Evolutionary conservation across 2,329 filamentous ascomycete species (phyloP).

Genomic region (Colletotrichum tropicale): DNA sequence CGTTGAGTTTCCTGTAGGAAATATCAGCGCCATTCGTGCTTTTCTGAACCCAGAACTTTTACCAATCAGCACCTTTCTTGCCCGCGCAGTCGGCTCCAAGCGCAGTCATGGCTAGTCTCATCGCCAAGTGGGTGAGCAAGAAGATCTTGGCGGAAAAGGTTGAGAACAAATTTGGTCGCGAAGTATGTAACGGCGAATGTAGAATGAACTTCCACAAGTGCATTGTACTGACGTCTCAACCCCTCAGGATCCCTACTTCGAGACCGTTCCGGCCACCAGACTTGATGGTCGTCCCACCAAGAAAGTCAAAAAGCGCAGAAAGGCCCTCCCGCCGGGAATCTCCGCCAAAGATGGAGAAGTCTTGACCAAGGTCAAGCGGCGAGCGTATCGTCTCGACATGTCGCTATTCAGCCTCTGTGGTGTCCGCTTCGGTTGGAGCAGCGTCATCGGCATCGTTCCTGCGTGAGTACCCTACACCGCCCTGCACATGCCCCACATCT

Average conservation of each 20-base stretch:
- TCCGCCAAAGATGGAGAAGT: slow-evolving; percentile 82
- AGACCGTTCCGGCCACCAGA: slow-evolving; percentile 77
- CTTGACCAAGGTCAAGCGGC: slow-evolving; percentile 83
- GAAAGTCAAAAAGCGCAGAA: slow-evolving; percentile 84
- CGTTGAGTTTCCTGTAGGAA: neutral
- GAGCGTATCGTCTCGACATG: slow-evolving; percentile 87
- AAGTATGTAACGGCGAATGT: slow-evolving; percentile 37
- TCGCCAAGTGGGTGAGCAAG: slow-evolving; percentile 60
- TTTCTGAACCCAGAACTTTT: neutral
- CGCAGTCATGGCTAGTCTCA: slow-evolving; percentile 52
- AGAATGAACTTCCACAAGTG: neutral
- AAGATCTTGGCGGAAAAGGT: slow-evolving; percentile 62
- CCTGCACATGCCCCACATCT: neutral
- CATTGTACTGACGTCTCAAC: slow-evolving; percentile 14
- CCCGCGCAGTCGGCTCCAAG: neutral
- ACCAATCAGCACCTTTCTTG: neutral
- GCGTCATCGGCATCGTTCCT: slow-evolving; percentile 83
- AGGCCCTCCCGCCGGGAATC: slow-evolving; percentile 82
- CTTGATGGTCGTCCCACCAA: slow-evolving; percentile 67
- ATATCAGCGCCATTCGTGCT: neutral
- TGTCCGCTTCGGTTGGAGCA: slow-evolving; percentile 87
- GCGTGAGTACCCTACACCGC: slow-evolving; percentile 59
- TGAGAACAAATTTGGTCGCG: slow-evolving; percentile 62
- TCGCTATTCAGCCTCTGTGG: slow-evolving; percentile 82
- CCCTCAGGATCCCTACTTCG: slow-evolving; percentile 85